Evolutionary conservation across 345 rosid genomes (phyloP), one percentile per base, ranked within the genome.

Genomic region (Cardiospermum halicacabum): DNA sequence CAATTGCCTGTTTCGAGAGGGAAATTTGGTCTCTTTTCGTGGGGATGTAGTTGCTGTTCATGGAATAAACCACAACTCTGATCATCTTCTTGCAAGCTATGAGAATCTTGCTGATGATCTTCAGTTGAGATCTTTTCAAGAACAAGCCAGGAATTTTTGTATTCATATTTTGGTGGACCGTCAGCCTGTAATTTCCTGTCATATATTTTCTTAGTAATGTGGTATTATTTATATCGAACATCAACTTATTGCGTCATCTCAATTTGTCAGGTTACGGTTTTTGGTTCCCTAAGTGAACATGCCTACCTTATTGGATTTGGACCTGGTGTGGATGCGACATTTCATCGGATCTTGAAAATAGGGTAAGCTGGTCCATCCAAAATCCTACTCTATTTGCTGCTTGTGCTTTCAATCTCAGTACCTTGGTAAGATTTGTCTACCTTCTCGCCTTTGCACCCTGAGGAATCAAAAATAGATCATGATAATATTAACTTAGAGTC

Each of bases 261-360:
- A 36, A 58, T 66, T 69, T 42, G 31, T 37, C 78, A 89, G 98
- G 92, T 89, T 60, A 80, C 62, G 65, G 77, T 89, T 40, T 77
- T 72, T 68, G 89, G 96, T 74, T 75, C 76, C 28, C 63, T 81
- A 12, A 75, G 80, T 28, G 84, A 83, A 74, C 72, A 72, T 56
- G 72, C 75, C 36, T 82, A 72, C 74, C 89, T 87, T 68, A 77
- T 74, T 71, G 97, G 93, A 69, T 84, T 92, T 60, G 88, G 90
- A 36, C 79, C 85, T 51, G 87, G 89, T 62, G 79, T 58, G 21
- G 77, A 75, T 68, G 96, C 93, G 51, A 84, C 91, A 13, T 92
- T 92, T 75, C 78, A 84, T 66, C 81, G 93, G 53, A 62, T 92
- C 73, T 89, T 88, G 60, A 69, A 74, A 62, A 64, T 67, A 13